These are phyloP conservation scores for Simmondsia chinensis DNA, from an alignment of 148 eudicot genomes.

Conservation along the genomic window DNA sequence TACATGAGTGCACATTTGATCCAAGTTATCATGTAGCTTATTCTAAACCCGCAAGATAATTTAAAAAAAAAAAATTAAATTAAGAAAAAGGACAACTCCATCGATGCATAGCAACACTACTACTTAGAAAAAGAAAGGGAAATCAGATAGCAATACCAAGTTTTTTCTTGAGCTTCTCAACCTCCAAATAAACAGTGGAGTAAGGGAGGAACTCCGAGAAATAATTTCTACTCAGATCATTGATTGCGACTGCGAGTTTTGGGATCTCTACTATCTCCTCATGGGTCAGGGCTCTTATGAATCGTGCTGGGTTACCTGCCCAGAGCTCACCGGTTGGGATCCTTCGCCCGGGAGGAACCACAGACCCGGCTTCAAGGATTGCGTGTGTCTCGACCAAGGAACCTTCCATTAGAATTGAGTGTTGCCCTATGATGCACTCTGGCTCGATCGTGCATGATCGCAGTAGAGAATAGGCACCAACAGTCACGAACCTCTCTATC, in stretches of 20 bases:
- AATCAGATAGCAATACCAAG: conserved; percentile 56
- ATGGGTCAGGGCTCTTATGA: conserved; percentile 80
- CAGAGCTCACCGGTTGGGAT: conserved; percentile 96
- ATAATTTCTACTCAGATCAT: conserved; percentile 67
- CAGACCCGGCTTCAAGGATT: conserved; percentile 96
- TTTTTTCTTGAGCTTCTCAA: conserved; percentile 82
- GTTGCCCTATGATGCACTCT: conserved; percentile 95
- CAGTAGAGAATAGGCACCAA: conserved; percentile 83
- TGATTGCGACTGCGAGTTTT: conserved; percentile 89
- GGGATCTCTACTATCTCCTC: conserved; percentile 95
- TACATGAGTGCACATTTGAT: no score
- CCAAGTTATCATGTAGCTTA: no score
- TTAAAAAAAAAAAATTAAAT: no score
- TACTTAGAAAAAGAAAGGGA: conserved; percentile 5
- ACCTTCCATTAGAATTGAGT: conserved; percentile 96
- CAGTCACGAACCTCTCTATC: conserved; percentile 77
- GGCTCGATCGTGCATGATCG: conserved; percentile 98
- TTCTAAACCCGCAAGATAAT: no score
- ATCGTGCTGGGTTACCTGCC: conserved; percentile 99
- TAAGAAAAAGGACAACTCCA: conserved; percentile 15
- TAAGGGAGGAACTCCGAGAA: conserved; percentile 87
- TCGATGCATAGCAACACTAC: conserved; percentile 10
- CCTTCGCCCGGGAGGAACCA: conserved; percentile 93
- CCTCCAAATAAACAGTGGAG: conserved; percentile 90
- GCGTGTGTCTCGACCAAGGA: conserved; percentile 92